These are phyloP conservation scores for Dendrobium huoshanense DNA, from an alignment of 106 monocot genomes.

Conservation along the genomic window DNA sequence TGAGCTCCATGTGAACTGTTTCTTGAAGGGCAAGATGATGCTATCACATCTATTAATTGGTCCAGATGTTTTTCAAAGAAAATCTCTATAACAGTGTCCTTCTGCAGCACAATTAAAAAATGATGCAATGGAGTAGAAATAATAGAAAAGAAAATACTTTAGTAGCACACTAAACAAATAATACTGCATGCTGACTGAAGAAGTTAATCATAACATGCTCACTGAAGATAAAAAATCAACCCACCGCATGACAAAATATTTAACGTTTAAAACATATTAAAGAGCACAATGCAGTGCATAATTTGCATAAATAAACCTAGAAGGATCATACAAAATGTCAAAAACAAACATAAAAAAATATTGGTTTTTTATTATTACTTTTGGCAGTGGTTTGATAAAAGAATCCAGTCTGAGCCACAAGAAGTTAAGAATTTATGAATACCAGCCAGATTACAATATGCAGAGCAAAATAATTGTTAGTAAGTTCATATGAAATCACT, in stretches of 20 bases:
- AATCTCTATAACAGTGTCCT: conserved; percentile 77
- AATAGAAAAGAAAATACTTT: background rate
- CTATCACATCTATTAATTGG: conserved; percentile 75
- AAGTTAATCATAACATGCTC: background rate
- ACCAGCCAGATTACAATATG: too few relatives aligned
- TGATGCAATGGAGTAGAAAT: background rate
- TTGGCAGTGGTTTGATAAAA: background rate
- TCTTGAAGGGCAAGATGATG: conserved; percentile 57
- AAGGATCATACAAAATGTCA: too few relatives aligned
- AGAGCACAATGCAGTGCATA: background rate
- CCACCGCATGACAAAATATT: background rate
- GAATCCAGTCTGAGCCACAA: too few relatives aligned
- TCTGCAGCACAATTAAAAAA: conserved; percentile 36
- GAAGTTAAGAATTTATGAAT: too few relatives aligned
- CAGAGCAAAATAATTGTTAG: too few relatives aligned
- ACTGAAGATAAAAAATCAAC: background rate
- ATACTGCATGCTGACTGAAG: background rate
- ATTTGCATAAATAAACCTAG: background rate
- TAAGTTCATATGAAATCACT: too few relatives aligned
- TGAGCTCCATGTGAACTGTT: conserved; percentile 16
- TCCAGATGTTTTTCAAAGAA: conserved; percentile 88
- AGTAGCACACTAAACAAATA: background rate
- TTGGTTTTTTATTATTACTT: background rate
- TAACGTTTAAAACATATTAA: background rate
- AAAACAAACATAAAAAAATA: background rate